Evolutionary conservation across 345 rosid species (phyloP).

Genomic region (Tarenaya hassleriana): DNA sequence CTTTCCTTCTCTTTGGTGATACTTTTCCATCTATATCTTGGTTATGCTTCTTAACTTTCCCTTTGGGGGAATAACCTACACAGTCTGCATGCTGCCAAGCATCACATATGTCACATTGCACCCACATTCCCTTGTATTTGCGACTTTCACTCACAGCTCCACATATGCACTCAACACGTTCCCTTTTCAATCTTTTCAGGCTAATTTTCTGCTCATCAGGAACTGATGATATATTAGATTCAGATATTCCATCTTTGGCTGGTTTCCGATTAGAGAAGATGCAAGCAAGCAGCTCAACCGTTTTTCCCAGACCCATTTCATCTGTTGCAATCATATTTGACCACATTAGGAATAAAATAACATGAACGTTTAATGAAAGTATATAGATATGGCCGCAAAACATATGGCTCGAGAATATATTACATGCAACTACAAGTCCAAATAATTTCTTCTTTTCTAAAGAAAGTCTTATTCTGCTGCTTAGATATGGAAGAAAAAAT

Average conservation of each 20-base stretch:
- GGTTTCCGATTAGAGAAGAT: slow-evolving; percentile 65
- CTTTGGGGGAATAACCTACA: slow-evolving; percentile 84
- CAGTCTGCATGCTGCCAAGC: slow-evolving; percentile 99
- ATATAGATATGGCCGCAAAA: neutral
- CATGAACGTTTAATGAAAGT: slow-evolving; percentile 6
- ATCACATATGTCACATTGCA: slow-evolving; percentile 91
- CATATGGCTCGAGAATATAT: neutral
- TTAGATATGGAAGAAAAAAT: slow-evolving; percentile 11
- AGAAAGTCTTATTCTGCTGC: neutral
- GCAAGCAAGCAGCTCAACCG: slow-evolving; percentile 93
- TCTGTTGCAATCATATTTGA: slow-evolving; percentile 43
- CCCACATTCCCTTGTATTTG: slow-evolving; percentile 82
- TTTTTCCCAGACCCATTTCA: slow-evolving; percentile 99
- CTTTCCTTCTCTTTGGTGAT: slow-evolving; percentile 43
- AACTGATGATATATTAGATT: slow-evolving; percentile 23
- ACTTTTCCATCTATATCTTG: slow-evolving; percentile 19
- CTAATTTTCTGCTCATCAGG: slow-evolving; percentile 34
- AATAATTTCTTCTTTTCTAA: neutral
- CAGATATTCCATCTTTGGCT: slow-evolving; percentile 32
- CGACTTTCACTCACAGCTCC: slow-evolving; percentile 91
- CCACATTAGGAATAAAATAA: slow-evolving; percentile 16
- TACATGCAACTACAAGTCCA: neutral
- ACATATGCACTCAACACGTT: slow-evolving; percentile 89
- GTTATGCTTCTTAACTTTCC: slow-evolving; percentile 38
- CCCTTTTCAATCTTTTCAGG: slow-evolving; percentile 63